Conservation (phyloP, 352 stramenopile genomes). For the Hyphochytrium catenoides region DNA sequence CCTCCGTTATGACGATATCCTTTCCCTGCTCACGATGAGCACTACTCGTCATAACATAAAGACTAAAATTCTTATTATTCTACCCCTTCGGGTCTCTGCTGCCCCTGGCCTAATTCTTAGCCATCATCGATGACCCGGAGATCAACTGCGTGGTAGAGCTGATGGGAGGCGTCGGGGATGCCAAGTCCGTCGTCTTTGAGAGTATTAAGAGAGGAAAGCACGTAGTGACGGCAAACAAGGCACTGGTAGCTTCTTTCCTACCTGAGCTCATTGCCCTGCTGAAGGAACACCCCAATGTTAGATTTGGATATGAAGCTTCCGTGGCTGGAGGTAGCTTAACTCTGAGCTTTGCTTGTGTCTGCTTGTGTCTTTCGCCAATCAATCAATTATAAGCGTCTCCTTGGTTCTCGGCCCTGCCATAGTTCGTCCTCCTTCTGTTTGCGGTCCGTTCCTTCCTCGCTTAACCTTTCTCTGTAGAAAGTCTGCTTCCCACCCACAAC, state of each 20-base stretch:
- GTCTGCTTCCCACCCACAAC: too few relatives aligned
- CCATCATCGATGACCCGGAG: conserved; percentile 65
- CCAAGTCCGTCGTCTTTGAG: conserved; percentile 75
- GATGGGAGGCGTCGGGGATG: conserved; percentile 80
- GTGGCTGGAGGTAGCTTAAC: conserved; percentile 76
- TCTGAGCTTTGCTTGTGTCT: too few relatives aligned
- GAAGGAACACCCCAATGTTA: conserved; percentile 32
- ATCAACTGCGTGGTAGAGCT: conserved; percentile 92
- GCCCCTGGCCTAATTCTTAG: conserved; percentile 6
- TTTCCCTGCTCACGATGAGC: neutral
- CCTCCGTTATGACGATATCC: conserved; percentile 1
- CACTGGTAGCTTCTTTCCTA: conserved; percentile 78
- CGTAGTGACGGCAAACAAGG: conserved; percentile 93
- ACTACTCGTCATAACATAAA: conserved; percentile 2
- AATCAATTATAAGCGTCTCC: neutral
- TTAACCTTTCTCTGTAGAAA: too few relatives aligned
- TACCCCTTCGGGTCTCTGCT: conserved; percentile 10
- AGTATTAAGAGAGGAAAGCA: conserved; percentile 70
- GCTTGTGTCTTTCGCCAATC: conserved; percentile 1
- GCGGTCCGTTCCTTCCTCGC: too few relatives aligned
- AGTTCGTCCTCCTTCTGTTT: too few relatives aligned
- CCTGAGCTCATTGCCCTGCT: conserved; percentile 66
- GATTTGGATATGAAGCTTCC: conserved; percentile 81
- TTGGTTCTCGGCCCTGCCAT: too few relatives aligned
- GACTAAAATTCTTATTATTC: neutral